These are phyloP conservation scores for Lachnellula arida DNA, from an alignment of 2,329 filamentous ascomycete species.

Conservation along the genomic window DNA sequence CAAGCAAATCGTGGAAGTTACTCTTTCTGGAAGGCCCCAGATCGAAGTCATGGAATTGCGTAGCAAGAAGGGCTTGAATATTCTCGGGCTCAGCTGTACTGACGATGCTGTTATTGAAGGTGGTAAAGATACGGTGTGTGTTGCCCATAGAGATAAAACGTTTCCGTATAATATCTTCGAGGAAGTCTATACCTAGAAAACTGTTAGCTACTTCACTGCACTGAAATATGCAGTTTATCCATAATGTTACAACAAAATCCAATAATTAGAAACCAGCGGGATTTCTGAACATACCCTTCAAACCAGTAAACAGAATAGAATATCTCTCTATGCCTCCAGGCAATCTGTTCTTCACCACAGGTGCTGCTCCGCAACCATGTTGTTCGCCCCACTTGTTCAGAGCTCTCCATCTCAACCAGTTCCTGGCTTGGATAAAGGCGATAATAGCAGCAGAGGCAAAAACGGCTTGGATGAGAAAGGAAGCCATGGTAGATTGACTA, in stretches of 20 bases:
- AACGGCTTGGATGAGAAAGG: background rate
- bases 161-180: slow-evolving; percentile 19
- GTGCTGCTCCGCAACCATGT: slow-evolving; percentile 18
- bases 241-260: background rate
- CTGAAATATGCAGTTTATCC: background rate
- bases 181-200: slow-evolving; percentile 17
- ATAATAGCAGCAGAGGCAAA: background rate
- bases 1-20: slow-evolving; percentile 30
- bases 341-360: slow-evolving; percentile 11
- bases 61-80: slow-evolving; percentile 31
- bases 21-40: slow-evolving; percentile 31
- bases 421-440: slow-evolving; percentile 11
- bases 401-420: slow-evolving; percentile 15
- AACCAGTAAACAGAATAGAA: slow-evolving; percentile 6
- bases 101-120: slow-evolving; percentile 34
- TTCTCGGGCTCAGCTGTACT: slow-evolving; percentile 37
- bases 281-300: slow-evolving; percentile 13
- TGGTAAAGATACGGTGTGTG: slow-evolving; percentile 13
- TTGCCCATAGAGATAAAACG: slow-evolving; percentile 11
- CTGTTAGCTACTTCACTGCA: slow-evolving; percentile 1
- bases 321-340: slow-evolving; percentile 19
- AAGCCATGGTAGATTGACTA: background rate
- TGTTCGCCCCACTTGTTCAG: slow-evolving; percentile 18
- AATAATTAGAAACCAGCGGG: background rate
- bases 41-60: slow-evolving; percentile 33